Percentiles rank a stretch among this genome's conserved stretches.
These are phyloP conservation scores for Actinomortierella ambigua DNA, from an alignment of 371 early-diverging fungal genomes.

Conservation along the genomic window DNA sequence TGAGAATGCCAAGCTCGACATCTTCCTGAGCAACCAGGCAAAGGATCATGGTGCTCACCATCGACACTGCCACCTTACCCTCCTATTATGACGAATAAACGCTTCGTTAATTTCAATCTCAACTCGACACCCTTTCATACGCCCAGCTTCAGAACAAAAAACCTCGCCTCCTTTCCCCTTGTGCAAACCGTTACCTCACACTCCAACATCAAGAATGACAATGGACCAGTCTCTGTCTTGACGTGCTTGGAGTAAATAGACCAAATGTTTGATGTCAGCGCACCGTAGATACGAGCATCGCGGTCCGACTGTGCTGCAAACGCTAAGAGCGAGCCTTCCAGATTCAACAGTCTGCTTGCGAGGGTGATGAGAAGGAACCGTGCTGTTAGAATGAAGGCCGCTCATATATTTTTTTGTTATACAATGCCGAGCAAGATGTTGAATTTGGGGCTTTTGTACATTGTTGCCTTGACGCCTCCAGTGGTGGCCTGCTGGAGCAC, in stretches of 20 bases:
- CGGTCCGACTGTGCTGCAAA: constrained; percentile 70
- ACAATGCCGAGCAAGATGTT: not conserved
- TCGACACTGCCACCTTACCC: constrained; percentile 66
- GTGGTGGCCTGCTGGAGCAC: constrained; percentile 70
- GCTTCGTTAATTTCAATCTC: not conserved
- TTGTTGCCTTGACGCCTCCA: constrained; percentile 66
- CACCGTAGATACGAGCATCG: constrained; percentile 70
- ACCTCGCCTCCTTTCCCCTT: too few species aligned
- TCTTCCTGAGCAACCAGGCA: constrained; percentile 69
- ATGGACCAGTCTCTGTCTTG: constrained; percentile 47
- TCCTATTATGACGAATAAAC: constrained; percentile 53
- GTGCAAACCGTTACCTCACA: constrained; percentile 59
- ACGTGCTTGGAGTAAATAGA: constrained; percentile 70
- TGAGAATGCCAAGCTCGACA: constrained; percentile 71
- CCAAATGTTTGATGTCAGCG: constrained; percentile 83
- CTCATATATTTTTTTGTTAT: not conserved
- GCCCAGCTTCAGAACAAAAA: too few species aligned
- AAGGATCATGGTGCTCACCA: constrained; percentile 68
- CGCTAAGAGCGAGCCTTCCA: constrained; percentile 74
- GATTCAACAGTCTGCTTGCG: constrained; percentile 63
- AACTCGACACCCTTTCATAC: too few species aligned
- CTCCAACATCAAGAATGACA: constrained; percentile 64
- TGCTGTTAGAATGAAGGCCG: not conserved
- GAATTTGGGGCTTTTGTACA: constrained; percentile 49
- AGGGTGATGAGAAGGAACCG: not conserved